Evolutionary conservation across 2,329 filamentous ascomycete species (phyloP).

Genomic region (Mycocentrospora acerina): DNA sequence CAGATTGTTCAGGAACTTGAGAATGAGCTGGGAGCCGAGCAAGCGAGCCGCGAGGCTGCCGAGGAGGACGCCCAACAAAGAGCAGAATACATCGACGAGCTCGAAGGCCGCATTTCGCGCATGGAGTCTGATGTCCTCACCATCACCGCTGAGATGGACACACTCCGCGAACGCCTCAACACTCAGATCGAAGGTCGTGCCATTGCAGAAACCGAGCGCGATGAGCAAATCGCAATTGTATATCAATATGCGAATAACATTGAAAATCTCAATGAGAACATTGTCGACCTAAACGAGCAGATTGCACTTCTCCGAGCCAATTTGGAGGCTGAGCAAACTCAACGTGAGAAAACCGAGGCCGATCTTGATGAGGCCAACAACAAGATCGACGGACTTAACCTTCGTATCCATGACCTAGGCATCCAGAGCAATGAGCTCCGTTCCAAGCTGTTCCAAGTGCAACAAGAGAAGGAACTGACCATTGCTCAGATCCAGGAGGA

Average conservation of each 20-base stretch:
- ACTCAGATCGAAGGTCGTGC: conserved; percentile 35
- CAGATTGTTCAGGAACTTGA: conserved; percentile 41
- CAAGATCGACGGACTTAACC: conserved; percentile 44
- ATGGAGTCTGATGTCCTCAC: conserved; percentile 41
- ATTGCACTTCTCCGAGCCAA: conserved; percentile 41
- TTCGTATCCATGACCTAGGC: conserved; percentile 45
- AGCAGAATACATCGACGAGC: conserved; percentile 40
- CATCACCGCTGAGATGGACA: conserved; percentile 32
- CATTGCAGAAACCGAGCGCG: conserved; percentile 40
- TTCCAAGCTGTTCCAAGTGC: conserved; percentile 50
- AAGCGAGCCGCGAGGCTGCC: conserved; percentile 39
- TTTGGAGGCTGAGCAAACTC: conserved; percentile 44
- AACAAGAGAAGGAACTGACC: conserved; percentile 44
- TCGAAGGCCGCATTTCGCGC: conserved; percentile 42
- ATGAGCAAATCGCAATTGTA: conserved; percentile 37
- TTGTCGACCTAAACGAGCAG: conserved; percentile 43
- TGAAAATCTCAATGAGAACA: conserved; percentile 33
- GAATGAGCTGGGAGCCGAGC: conserved; percentile 39
- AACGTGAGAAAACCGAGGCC: conserved; percentile 48
- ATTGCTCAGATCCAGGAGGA: conserved; percentile 42
- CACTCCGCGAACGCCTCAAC: conserved; percentile 37
- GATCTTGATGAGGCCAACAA: conserved; percentile 47
- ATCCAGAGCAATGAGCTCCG: conserved; percentile 52
- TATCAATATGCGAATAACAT: conserved; percentile 40
- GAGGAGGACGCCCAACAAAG: conserved; percentile 45